Base-by-base conservation (phyloP, 768 basidiomycete genomes). In the Auricularia cornea region DNA sequence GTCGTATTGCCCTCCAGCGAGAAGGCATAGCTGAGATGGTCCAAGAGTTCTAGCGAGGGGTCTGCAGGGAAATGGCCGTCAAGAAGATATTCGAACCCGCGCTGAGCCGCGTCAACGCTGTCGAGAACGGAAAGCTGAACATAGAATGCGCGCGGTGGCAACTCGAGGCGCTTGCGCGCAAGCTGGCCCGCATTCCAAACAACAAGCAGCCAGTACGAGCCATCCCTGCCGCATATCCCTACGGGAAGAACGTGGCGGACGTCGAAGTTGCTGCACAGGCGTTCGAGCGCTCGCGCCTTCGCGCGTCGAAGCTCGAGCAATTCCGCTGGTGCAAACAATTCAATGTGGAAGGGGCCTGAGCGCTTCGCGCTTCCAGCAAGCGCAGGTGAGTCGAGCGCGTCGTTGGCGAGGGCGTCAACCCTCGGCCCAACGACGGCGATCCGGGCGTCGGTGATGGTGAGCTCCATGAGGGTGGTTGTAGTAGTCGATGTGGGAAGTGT, bases 171-270 rank as follows among this genome's bases (percentile, higher is more conserved):
- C 67, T 80, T 83, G 3, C 84, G 79, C 33, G 81, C 69, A 26
- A 75, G 73, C 65, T 85, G 82, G 5, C 81, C 84, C 12, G 78
- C 77, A 30, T 81, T 80, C 82, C 83, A 84, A 2, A 84, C 72
- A n/a, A 84, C 72, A 10, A 83, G 78, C 20, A 81, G 75, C 68
- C 80, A 85, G 66, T 71, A 76, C 8, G 62, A 38, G 3, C 52
- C 52, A 12, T 28, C 14, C 11, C 30, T 5, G 20, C 26, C 29
- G 16, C 54, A 26, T 12, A 57, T 57, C 5, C 54, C 54, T 20
- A 57, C 30, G 8, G 54, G 54, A 30, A 57, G 28, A 20, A 57
- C 29, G 28, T 57, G 54, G 1, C 20, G 54, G 4, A 57, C 12
- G 6, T 57, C 54, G 26, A 57, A 8, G 30, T 57, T 30, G 54